Evolutionary conservation across 345 rosid species (phyloP).

Genomic region (Durio zibethinus): DNA sequence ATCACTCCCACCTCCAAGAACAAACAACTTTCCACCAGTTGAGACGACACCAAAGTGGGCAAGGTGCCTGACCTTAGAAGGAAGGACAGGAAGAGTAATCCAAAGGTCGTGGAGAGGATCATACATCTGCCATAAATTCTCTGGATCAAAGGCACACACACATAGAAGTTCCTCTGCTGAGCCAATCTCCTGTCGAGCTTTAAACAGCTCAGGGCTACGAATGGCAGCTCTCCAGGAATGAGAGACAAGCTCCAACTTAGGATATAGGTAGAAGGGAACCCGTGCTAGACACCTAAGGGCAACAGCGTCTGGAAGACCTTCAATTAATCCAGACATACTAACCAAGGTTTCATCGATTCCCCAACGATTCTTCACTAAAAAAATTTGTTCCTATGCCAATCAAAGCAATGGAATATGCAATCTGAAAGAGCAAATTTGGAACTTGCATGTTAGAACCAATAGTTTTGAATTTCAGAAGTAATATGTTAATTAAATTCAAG

Average conservation of each 20-base stretch:
- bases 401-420: slow-evolving; percentile 5
- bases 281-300: slow-evolving; percentile 91
- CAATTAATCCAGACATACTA: slow-evolving; percentile 83
- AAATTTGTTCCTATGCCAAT: slow-evolving; percentile 8
- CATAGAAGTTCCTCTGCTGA: slow-evolving; percentile 73
- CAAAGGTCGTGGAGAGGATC: slow-evolving; percentile 75
- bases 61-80: slow-evolving; percentile 78
- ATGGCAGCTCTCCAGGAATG: slow-evolving; percentile 86
- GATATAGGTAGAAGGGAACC: slow-evolving; percentile 71
- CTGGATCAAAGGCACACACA: slow-evolving; percentile 86
- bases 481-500: background rate
- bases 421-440: slow-evolving; percentile 26
- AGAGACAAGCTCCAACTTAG: slow-evolving; percentile 83
- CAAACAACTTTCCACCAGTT: slow-evolving; percentile 64
- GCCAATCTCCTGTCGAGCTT: slow-evolving; percentile 67
- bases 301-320: slow-evolving; percentile 91
- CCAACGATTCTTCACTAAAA: slow-evolving; percentile 16
- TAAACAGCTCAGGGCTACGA: slow-evolving; percentile 67
- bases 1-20: slow-evolving; percentile 94
- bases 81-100: slow-evolving; percentile 89
- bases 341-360: slow-evolving; percentile 37
- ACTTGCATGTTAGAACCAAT: background rate
- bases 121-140: slow-evolving; percentile 94
- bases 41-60: slow-evolving; percentile 82
- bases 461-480: slow-evolving; percentile 14